Percentiles rank a stretch among this genome's conserved stretches.
These are phyloP conservation scores for Prunus armeniaca DNA, from an alignment of 306 rosid genomes.

Conservation along the genomic window DNA sequence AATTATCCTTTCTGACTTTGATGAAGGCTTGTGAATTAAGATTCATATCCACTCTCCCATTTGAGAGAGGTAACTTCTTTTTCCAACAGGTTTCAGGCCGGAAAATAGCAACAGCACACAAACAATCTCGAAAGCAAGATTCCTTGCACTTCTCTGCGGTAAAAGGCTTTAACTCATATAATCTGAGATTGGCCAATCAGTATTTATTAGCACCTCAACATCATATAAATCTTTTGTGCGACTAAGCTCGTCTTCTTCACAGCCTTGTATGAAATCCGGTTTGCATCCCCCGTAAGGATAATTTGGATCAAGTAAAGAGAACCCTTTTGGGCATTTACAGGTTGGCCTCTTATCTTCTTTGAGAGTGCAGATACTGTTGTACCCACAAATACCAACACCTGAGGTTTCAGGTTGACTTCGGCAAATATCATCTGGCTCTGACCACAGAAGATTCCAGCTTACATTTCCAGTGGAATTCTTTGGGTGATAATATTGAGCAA, in stretches of 20 bases:
- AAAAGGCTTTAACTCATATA: background rate
- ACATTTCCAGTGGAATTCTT: slow-evolving; percentile 10
- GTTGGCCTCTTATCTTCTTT: slow-evolving; percentile 19
- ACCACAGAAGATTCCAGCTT: slow-evolving; percentile 17
- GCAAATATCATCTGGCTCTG: background rate
- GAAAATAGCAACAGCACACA: slow-evolving; percentile 32
- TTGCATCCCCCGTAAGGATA: slow-evolving; percentile 26
- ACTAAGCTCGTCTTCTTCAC: slow-evolving; percentile 19
- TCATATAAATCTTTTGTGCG: background rate
- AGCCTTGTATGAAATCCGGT: slow-evolving; percentile 21
- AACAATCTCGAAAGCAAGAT: slow-evolving; percentile 34
- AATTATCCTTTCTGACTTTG: slow-evolving; percentile 9
- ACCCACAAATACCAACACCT: slow-evolving; percentile 46
- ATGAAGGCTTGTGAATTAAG: slow-evolving; percentile 9
- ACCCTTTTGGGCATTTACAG: slow-evolving; percentile 29
- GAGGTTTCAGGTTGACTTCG: background rate
- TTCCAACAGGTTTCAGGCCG: slow-evolving; percentile 25
- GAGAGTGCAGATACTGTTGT: slow-evolving; percentile 41
- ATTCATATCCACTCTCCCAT: slow-evolving; percentile 23
- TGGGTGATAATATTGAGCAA: slow-evolving; percentile 28
- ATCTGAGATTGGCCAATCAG: slow-evolving; percentile 34
- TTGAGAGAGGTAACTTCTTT: slow-evolving; percentile 45
- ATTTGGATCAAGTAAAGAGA: slow-evolving; percentile 24
- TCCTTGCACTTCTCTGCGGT: slow-evolving; percentile 18
- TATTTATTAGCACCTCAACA: slow-evolving; percentile 16